Percentiles rank a stretch among this genome's conserved stretches.
Conservation (phyloP, 257 asterid species). For the Nicotiana obtusifolia region DNA sequence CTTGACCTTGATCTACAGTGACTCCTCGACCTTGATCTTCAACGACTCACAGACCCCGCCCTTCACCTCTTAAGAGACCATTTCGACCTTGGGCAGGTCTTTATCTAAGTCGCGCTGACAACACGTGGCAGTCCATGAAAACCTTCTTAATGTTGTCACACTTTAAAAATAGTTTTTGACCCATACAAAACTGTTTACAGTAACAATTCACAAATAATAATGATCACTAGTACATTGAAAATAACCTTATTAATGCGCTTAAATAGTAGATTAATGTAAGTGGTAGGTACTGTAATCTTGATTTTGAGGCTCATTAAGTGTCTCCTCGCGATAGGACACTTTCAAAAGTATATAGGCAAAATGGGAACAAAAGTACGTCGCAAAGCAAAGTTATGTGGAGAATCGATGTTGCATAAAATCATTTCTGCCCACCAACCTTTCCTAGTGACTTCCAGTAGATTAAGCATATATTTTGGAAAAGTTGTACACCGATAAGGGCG, state of each 20-base stretch:
- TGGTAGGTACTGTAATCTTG: constrained; percentile 13
- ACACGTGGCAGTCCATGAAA: no score
- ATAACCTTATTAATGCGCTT: background rate
- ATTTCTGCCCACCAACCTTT: constrained; percentile 20
- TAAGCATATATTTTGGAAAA: constrained; percentile 29
- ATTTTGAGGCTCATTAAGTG: constrained; percentile 6
- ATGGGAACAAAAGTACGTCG: background rate
- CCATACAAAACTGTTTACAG: no score
- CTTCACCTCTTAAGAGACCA: no score
- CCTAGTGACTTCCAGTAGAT: constrained; percentile 45
- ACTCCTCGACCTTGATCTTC: no score
- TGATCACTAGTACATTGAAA: background rate
- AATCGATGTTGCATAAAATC: constrained; percentile 25
- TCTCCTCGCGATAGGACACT: constrained; percentile 13
- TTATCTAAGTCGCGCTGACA: no score
- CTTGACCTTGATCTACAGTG: no score
- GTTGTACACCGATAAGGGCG: rapidly evolving
- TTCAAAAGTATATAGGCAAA: background rate
- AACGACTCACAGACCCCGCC: no score
- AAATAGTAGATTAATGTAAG: background rate
- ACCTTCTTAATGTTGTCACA: no score
- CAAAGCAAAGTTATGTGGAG: constrained; percentile 16
- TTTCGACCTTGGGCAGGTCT: no score
- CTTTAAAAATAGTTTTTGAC: no score
- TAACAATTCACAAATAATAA: background rate